Evolutionary conservation across 75 land plant species (phyloP).

Genomic region (Pseudotsuga menziesii): DNA sequence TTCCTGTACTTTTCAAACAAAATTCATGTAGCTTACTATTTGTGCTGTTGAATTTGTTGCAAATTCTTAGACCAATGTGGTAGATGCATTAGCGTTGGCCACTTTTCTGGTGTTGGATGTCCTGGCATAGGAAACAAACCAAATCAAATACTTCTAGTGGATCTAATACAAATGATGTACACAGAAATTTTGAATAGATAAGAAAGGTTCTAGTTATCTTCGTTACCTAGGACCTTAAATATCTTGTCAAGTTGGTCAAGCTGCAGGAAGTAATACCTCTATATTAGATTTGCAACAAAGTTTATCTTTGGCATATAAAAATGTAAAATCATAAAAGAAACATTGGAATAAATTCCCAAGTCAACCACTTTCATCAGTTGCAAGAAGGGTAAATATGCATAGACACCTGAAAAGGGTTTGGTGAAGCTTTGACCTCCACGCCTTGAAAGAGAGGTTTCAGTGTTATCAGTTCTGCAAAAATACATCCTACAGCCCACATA

Average conservation of each 20-base stretch:
- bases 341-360: neutral
- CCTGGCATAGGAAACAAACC: constrained; percentile 25
- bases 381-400: neutral
- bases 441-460: constrained; percentile 97
- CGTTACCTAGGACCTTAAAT: constrained; percentile 77
- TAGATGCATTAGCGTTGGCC: constrained; percentile 84
- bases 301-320: neutral
- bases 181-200: neutral
- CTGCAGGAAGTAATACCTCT: constrained; percentile 25
- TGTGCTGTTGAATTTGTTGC: constrained; percentile 67
- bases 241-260: constrained; percentile 97
- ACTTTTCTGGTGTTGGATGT: constrained; percentile 82
- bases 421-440: constrained; percentile 70
- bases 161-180: neutral
- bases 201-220: neutral
- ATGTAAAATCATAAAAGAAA: neutral
- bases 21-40: constrained; percentile 45
- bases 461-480: constrained; percentile 93
- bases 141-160: neutral
- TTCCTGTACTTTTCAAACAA: neutral
- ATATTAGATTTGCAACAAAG: neutral
- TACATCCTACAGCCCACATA: constrained; percentile 99
- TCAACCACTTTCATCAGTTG: neutral
- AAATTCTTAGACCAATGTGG: constrained; percentile 81
- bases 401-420: constrained; percentile 85